Evolutionary conservation across 164 flowering plant species (phyloP), one percentile per base, ranked within the genome.

Genomic region (Vitis rupestris): DNA sequence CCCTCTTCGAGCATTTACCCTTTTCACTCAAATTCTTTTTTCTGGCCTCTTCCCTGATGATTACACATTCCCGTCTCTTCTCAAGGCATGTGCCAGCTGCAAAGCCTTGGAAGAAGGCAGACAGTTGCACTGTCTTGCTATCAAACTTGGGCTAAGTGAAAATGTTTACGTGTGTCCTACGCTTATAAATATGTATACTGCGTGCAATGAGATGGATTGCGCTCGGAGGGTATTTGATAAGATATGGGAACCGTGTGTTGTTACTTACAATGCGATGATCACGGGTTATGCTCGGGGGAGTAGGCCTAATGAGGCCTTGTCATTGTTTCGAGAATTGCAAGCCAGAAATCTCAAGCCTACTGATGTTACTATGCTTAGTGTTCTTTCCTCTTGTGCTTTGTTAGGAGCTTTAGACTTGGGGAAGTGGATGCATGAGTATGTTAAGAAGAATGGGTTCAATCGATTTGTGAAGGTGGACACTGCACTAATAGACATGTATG

Each of bases 401-500:
- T 68, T 91, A 10, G 92, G 93, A 57, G 84, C 91, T 19, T 60
- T 89, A 15, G 87, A 89, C 27, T 76, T 86, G 50, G 96, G 93
- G 66, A 87, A 82, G 60, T 89, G 93, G 92, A 71, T 89, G 27
- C 90, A 91, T 67, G 93, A 87, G 61, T 86, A 80, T 63, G 80
- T 84, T 57, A 84, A 79, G 78, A 84, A 80, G 73, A 73, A 77
- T 60, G 86, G 85, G 50, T 74, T 86, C n/a, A 82, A 81, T 73
- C 65, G 69, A 55, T 78, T 75, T 76, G 78, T 89, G 68, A 88
- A 86, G 70, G 92, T 89, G 62, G 87, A 79, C 71, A 90, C 91
- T 52, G 91, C 93, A 19, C 83, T 90, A 47, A 82, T 91, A 11
- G 93, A 85, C 70, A 87, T 91, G 93, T 90, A 80, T 79, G 89